Conservation (phyloP, 2,329 filamentous ascomycete genomes). For the Fusarium nisikadoi region DNA sequence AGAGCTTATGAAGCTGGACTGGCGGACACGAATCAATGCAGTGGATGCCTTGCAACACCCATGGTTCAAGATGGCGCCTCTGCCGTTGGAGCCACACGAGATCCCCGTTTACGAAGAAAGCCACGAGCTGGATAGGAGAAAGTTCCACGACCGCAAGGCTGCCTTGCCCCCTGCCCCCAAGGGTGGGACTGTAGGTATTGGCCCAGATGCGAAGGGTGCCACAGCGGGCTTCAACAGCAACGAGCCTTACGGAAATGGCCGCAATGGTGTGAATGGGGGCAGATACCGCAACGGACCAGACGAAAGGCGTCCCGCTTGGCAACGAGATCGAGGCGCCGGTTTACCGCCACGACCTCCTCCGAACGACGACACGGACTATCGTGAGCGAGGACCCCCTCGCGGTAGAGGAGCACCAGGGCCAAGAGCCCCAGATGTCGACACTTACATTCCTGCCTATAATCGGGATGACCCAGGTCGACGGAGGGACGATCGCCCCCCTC, state of each 20-base stretch:
- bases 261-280: slow-evolving; percentile 61
- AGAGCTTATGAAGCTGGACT: slow-evolving; percentile 88
- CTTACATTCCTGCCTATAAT: slow-evolving; percentile 62
- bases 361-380: slow-evolving; percentile 52
- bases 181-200: slow-evolving; percentile 87
- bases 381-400: slow-evolving; percentile 50
- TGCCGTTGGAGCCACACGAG: slow-evolving; percentile 84
- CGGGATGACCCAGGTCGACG: slow-evolving; percentile 50
- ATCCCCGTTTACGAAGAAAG: slow-evolving; percentile 94
- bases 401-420: slow-evolving; percentile 46
- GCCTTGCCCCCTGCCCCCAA: slow-evolving; percentile 90
- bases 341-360: slow-evolving; percentile 58
- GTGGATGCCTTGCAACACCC: slow-evolving; percentile 92
- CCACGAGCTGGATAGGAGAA: slow-evolving; percentile 94
- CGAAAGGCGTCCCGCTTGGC: slow-evolving; percentile 65
- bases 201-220: slow-evolving; percentile 62
- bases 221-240: slow-evolving; percentile 61
- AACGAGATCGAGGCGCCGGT: slow-evolving; percentile 60
- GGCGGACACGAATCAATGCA: slow-evolving; percentile 88
- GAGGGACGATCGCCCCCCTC: slow-evolving; percentile 47
- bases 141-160: slow-evolving; percentile 86
- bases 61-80: slow-evolving; percentile 84
- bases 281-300: slow-evolving; percentile 57
- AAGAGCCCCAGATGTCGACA: slow-evolving; percentile 56
- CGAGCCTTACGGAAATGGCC: slow-evolving; percentile 58